A percentile compares a stretch with the other conserved stretches of the same genome.
Evolutionary conservation across 2,329 filamentous ascomycete genomes (phyloP).

Genomic region (Beauveria sp.): DNA sequence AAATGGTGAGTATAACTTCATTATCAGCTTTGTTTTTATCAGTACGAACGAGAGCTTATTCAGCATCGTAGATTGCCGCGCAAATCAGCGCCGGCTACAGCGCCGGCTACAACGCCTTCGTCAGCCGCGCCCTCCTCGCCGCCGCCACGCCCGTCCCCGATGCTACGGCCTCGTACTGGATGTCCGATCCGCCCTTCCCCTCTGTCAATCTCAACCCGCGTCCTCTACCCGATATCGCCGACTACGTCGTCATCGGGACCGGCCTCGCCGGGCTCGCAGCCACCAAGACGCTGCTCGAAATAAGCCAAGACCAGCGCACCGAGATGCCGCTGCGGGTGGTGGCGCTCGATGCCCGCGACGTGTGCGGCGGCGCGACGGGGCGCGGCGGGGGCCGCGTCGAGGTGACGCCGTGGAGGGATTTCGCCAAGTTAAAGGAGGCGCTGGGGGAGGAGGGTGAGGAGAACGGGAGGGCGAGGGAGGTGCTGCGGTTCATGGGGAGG

Average conservation of each 20-base stretch:
- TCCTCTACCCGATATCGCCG: conserved; percentile 30
- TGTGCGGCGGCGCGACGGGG: conserved; percentile 45
- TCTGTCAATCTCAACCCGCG: conserved; percentile 28
- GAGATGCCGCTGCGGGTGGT: conserved; percentile 24
- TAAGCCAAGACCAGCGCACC: conserved; percentile 13
- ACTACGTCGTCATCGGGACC: conserved; percentile 46
- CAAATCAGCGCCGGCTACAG: not conserved
- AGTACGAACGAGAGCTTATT: no score
- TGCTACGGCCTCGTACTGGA: conserved; percentile 40
- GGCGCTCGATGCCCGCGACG: conserved; percentile 41
- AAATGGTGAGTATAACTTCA: not conserved
- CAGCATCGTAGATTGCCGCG: not conserved
- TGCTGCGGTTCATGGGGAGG: conserved; percentile 36
- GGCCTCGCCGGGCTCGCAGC: conserved; percentile 41
- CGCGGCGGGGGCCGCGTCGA: conserved; percentile 48
- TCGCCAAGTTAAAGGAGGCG: conserved; percentile 23
- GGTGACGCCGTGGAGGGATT: conserved; percentile 34
- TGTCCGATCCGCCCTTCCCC: conserved; percentile 34
- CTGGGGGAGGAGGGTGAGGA: conserved; percentile 21
- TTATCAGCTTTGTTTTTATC: no score
- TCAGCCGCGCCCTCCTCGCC: conserved; percentile 22
- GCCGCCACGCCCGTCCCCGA: conserved; percentile 34
- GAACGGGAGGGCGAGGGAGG: conserved; percentile 28
- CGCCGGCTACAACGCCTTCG: conserved; percentile 18
- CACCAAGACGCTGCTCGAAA: conserved; percentile 21